Evolutionary conservation across 2,329 filamentous ascomycete species (phyloP), one percentile per base, ranked within the genome.

Genomic region (Neoascochyta sp.): DNA sequence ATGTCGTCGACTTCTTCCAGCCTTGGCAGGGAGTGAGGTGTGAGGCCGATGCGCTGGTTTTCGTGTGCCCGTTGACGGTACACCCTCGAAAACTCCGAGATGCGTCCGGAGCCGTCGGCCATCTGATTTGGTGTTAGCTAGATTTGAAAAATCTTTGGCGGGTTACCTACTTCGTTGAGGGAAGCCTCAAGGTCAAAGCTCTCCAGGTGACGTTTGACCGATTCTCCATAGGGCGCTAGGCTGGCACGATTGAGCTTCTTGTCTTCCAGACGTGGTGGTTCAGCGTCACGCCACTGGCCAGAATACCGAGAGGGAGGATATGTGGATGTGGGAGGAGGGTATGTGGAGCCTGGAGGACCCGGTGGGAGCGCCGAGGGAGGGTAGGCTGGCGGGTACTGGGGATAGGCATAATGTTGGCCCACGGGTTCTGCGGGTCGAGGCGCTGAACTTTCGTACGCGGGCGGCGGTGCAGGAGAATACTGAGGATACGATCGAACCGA

Each of bases 191-290:
- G 57, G 52, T 82, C 78, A 40, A 76, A 81, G 26, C 71, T 69
- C 22, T 81, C 78, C 3, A 81, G 60, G 56, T 81, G 77, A 21
- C 78, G 69, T 52, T 82, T 81, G n/a, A 80, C 72, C 8, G 63
- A 69, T 27, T 71, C 65, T 16, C 67, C 68, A 38, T 64, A 65
- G 2, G 57, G 49, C 8, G 55, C 58, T 9, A 60, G 42, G 23
- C 47, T 58, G 6, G 52, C 36, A 3, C 57, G 50, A 9, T 52
- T 54, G 13, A 57, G 47, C 39, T 61, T 62, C 57, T 49, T 65
- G 36, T 55, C 60, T 45, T 63, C 63, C 5, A 55, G 11, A 4
- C 55, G 50, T 26, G 46, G 41, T 13, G 50, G 29, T 16, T 62
- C 55, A 5, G 50, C 41, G 12, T 66, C 64, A 5, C 63, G 64